Evolutionary conservation across 2,329 filamentous ascomycete species (phyloP), one percentile per base, ranked within the genome.

Genomic region (Exserohilum rostratum): DNA sequence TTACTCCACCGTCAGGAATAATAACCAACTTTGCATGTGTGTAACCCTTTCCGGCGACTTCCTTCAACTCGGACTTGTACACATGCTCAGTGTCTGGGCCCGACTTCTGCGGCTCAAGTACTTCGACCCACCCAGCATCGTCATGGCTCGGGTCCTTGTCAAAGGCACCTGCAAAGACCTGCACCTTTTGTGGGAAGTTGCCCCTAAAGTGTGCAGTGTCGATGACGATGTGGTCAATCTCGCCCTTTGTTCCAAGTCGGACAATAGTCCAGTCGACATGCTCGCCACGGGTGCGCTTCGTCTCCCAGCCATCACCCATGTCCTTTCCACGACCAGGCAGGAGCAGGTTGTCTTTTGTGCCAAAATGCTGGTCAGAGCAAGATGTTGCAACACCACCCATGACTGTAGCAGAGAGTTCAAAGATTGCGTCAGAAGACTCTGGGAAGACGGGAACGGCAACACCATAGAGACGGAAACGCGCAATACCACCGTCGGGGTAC

Each of bases 291-390:
- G 89, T 91, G 49, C 90, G 83, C 62, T 88, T 86, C 51, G 90
- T 95, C 77, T 95, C 90, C 90, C 91, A 95, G 6, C 90, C 91
- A 72, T 93, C 90, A 46, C 90, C 89, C 90, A 95, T 95, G 76
- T 95, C 89, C 72, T 88, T 87, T 37, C 90, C 90, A 22, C 90
- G 82, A 2, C 89, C 90, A 0, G 90, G 90, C 3, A 93, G 80
- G n/a, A 93, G 82, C 30, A 93, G 79, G 76, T 93, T 93, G 70
- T 90, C 87, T 72, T 89, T 91, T 33, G 86, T 89, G 56, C 90
- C 90, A 67, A 93, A 96, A 76, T 95, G 90, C 77, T 95, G 87
- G 74, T 95, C 90, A 57, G 86, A 91, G 79, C 90, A 93, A 1
- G 85, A 83, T 7, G 91, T 79, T 33, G 89, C 90, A 22, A 93